Evolutionary conservation across 495 filamentous ascomycete species (phyloP).

Genomic region (Aspergillus olivimuriae): DNA sequence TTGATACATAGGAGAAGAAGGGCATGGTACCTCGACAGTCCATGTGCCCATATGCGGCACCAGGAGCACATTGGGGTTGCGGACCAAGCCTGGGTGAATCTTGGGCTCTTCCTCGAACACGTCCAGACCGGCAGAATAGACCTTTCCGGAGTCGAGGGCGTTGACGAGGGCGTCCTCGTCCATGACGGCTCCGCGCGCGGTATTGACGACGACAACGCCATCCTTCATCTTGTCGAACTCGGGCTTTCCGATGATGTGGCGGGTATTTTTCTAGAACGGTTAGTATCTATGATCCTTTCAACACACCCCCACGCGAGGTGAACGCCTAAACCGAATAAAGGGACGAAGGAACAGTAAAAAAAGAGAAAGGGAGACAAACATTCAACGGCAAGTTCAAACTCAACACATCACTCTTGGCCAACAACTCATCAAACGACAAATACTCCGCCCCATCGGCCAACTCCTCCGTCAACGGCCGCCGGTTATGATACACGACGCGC

Average conservation of each 20-base stretch:
- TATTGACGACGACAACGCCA: conserved; percentile 67
- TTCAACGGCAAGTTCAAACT: conserved; percentile 74
- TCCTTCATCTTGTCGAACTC: conserved; percentile 66
- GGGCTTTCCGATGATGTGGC: conserved; percentile 55
- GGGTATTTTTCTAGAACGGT: conserved; percentile 49
- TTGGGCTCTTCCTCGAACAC: conserved; percentile 66
- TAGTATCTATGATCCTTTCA: not conserved
- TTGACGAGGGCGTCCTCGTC: conserved; percentile 65
- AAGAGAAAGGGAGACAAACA: conserved; percentile 39
- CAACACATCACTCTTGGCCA: conserved; percentile 62
- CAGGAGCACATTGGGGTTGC: conserved; percentile 54
- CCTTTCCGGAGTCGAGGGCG: conserved; percentile 55
- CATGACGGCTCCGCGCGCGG: conserved; percentile 62
- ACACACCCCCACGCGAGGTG: not conserved
- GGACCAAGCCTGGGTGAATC: conserved; percentile 54
- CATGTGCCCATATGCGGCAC: conserved; percentile 67
- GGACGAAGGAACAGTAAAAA: not conserved
- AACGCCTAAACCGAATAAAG: no score
- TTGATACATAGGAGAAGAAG: not conserved
- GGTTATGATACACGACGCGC: conserved; percentile 66
- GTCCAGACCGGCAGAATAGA: conserved; percentile 56
- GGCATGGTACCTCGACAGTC: conserved; percentile 51
- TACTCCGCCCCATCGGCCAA: conserved; percentile 55
- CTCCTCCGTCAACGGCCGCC: conserved; percentile 45
- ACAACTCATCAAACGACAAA: conserved; percentile 61